These are phyloP conservation scores for Ustilago trichophora DNA, from an alignment of 1,284 basidiomycete genomes.

Conservation along the genomic window DNA sequence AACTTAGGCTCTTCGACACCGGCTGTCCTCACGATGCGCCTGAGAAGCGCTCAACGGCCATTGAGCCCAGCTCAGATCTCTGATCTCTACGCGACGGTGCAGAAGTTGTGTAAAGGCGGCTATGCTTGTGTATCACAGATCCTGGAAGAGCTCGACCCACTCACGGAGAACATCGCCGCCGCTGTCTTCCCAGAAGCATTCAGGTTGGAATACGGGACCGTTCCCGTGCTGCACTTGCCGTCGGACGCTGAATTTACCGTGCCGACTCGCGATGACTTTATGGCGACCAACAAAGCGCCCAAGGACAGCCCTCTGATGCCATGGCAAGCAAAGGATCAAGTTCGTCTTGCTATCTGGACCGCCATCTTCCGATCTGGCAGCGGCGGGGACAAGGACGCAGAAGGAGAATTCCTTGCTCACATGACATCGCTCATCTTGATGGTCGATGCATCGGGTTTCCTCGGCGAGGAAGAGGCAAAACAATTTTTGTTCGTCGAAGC, in stretches of 20 bases:
- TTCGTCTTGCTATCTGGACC: conserved; percentile 18
- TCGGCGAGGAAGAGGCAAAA: conserved; percentile 12
- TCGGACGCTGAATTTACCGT: neutral
- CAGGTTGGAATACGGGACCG: conserved; percentile 5
- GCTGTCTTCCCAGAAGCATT: neutral
- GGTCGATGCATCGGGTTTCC: conserved; percentile 8
- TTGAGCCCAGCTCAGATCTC: conserved; percentile 7
- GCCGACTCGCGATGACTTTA: conserved; percentile 9
- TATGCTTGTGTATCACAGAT: conserved; percentile 11
- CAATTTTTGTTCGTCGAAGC: conserved; percentile 22
- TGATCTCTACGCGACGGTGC: conserved; percentile 3
- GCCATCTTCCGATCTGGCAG: conserved; percentile 14
- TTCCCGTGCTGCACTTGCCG: conserved; percentile 33
- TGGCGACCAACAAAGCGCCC: conserved; percentile 3
- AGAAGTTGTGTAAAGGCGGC: conserved; percentile 6
- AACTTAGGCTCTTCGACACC: conserved; percentile 19
- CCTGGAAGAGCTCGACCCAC: conserved; percentile 33
- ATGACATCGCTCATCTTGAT: conserved; percentile 9
- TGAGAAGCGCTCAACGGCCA: conserved; percentile 15
- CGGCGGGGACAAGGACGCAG: neutral
- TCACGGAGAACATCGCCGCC: conserved; percentile 17
- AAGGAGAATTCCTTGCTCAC: neutral
- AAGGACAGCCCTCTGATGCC: neutral
- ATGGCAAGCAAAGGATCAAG: conserved; percentile 7
- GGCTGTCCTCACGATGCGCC: conserved; percentile 1